Conservation (phyloP, 2,329 filamentous ascomycete genomes). For the Fusarium verrucosum region DNA sequence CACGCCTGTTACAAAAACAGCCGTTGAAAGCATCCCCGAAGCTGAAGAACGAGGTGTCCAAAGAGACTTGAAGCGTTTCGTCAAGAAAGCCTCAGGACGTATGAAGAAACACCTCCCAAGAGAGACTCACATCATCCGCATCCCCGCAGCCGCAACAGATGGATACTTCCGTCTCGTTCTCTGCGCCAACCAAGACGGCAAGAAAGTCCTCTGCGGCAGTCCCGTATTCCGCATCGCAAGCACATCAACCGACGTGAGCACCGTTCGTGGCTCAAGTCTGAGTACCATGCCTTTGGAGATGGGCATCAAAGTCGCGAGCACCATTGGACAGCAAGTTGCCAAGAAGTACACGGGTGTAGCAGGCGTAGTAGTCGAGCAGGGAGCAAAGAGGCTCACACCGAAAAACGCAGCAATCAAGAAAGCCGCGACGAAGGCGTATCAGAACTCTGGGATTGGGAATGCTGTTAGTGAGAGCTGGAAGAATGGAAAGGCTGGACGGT, state of each 20-base stretch:
- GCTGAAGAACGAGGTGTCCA: slow-evolving; percentile 73
- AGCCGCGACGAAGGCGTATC: slow-evolving; percentile 53
- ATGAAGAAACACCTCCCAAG: slow-evolving; percentile 61
- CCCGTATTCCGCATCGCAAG: slow-evolving; percentile 76
- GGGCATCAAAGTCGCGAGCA: slow-evolving; percentile 65
- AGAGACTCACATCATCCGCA: slow-evolving; percentile 71
- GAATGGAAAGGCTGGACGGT: slow-evolving; percentile 52
- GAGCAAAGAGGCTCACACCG: slow-evolving; percentile 52
- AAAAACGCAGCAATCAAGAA: slow-evolving; percentile 46
- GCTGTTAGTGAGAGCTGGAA: slow-evolving; percentile 48
- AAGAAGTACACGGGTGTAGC: slow-evolving; percentile 55
- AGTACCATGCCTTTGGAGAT: slow-evolving; percentile 72
- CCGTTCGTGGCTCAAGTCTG: slow-evolving; percentile 71
- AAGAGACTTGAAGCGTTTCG: slow-evolving; percentile 71
- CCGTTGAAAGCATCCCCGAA: slow-evolving; percentile 59
- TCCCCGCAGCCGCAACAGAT: slow-evolving; percentile 70
- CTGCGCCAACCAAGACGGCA: slow-evolving; percentile 57
- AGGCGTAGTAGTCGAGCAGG: slow-evolving; percentile 52
- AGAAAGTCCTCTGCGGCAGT: slow-evolving; percentile 70
- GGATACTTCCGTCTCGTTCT: slow-evolving; percentile 76
- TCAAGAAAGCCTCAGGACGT: slow-evolving; percentile 62
- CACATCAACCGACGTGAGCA: slow-evolving; percentile 67
- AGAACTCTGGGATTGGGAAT: slow-evolving; percentile 41
- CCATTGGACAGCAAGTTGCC: slow-evolving; percentile 57
- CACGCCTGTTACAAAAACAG: slow-evolving; percentile 64